These are phyloP conservation scores for Entelexis paramagnoliae DNA, from an alignment of 1,139 yeast genomes.

Conservation along the genomic window DNA sequence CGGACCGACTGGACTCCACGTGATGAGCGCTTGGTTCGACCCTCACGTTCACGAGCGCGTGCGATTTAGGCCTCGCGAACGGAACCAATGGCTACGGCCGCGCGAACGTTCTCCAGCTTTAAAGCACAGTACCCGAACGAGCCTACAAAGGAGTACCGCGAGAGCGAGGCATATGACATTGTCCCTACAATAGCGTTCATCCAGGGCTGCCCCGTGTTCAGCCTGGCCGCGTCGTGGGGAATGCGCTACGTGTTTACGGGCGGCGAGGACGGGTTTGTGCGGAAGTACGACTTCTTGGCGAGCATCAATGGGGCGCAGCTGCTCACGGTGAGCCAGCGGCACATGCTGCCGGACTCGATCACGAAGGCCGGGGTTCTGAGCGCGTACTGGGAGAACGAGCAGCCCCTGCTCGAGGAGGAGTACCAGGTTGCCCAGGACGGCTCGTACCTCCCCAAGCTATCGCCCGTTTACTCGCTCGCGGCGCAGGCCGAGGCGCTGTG, in stretches of 20 bases:
- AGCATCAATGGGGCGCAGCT: conserved; percentile 87
- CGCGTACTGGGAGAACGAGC: conserved; percentile 94
- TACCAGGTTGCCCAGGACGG: conserved; percentile 38
- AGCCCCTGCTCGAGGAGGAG: conserved; percentile 51
- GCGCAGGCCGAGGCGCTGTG: conserved; percentile 76
- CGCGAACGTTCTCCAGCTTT: conserved; percentile 4
- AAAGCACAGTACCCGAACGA: conserved; percentile 8
- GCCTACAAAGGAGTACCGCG: conserved; percentile 1
- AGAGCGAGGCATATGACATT: conserved; percentile 30
- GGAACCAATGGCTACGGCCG: conserved; percentile 3
- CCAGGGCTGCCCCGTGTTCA: conserved; percentile 45
- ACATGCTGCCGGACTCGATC: conserved; percentile 76
- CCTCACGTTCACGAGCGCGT: neutral
- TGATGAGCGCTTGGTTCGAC: too few relatives aligned
- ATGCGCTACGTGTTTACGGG: conserved; percentile 87
- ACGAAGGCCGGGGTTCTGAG: conserved; percentile 68
- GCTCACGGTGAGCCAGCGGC: conserved; percentile 82
- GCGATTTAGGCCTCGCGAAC: neutral
- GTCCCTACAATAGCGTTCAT: conserved; percentile 38
- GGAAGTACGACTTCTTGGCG: conserved; percentile 77
- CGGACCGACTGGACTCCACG: too few relatives aligned
- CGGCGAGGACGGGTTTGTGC: conserved; percentile 89
- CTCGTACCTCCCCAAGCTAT: conserved; percentile 36
- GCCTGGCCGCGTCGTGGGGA: conserved; percentile 69
- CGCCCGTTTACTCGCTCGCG: conserved; percentile 82